These are phyloP conservation scores for Barnettozyma vustinii DNA, from an alignment of 805 yeast species.

Conservation along the genomic window DNA sequence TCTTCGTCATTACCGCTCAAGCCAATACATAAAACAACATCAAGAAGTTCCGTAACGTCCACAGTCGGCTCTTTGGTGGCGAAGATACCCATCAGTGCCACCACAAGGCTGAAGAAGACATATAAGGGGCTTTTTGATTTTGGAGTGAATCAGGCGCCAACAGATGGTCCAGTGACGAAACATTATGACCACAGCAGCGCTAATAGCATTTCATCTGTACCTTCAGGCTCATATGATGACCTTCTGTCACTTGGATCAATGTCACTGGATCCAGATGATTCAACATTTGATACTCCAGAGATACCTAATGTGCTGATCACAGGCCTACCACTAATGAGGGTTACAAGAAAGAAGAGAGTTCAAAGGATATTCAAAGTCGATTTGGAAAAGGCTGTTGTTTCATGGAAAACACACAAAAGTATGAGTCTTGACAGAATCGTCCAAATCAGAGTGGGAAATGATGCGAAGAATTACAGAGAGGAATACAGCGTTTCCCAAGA, in stretches of 20 bases:
- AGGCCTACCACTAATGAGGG: conserved; percentile 61
- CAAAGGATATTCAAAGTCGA: conserved; percentile 54
- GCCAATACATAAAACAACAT: conserved; percentile 13
- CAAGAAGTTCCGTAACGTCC: conserved; percentile 13
- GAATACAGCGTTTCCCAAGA: conserved; percentile 72
- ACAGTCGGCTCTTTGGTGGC: conserved; percentile 8
- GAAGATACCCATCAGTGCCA: conserved; percentile 8
- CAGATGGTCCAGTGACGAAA: conserved; percentile 23
- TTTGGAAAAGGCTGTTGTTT: conserved; percentile 45
- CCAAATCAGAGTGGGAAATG: conserved; percentile 54
- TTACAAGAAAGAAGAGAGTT: conserved; percentile 65
- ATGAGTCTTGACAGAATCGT: conserved; percentile 58
- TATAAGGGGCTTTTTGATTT: conserved; percentile 12
- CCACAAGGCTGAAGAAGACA: conserved; percentile 14
- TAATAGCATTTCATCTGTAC: not conserved
- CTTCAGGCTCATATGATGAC: conserved; percentile 4
- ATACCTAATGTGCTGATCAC: conserved; percentile 44
- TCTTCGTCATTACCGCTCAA: conserved; percentile 1
- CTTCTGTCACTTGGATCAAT: conserved; percentile 1
- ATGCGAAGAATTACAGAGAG: conserved; percentile 81
- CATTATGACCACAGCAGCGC: conserved; percentile 9
- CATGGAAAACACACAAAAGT: conserved; percentile 49
- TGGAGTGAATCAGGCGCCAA: not conserved
- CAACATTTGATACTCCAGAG: conserved; percentile 25
- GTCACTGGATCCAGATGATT: conserved; percentile 11